Evolutionary conservation across 1,284 basidiomycete species (phyloP), one percentile per base, ranked within the genome.

Genomic region (Leccinum subrobustum): DNA sequence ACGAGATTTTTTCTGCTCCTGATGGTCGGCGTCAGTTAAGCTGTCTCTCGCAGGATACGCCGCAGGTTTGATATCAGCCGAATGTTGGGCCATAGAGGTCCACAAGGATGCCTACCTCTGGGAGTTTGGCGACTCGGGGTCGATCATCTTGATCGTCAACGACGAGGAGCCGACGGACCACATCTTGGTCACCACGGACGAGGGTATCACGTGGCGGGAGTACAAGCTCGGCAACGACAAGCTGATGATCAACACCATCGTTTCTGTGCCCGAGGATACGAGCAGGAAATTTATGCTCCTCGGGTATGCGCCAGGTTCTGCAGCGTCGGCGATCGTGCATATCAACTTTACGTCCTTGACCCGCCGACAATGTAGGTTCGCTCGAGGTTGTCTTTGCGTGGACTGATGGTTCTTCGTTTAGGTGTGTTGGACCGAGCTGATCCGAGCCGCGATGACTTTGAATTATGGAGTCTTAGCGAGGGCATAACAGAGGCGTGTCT

Each of bases 71-170:
- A 80, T 95, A n/a, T 83, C 85, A 11, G 81, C 85, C 52, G 70
- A 70, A 29, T 81, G 93, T 6, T 93, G 89, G 90, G 62, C 65
- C 44, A 47, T 29, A 29, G 96, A 99, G 77, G 91, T 99, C 3
- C 95, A 95, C 79, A 99, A 99, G 74, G 96, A 97, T 68, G 95
- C 97, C 0, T 92, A 98, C 73, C 83, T 97, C 57, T 99, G 95
- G 95, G 95, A 97, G 72, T 98, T 95, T 70, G 96, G 96, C 47
- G 96, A 99, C 77, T 96, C 94, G 1, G 96, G 11, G 18, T 47
- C 44, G 44, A 20, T 12, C 76, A 74, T 59, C 70, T 80, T 99
- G 63, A 89, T 99, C 76, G 95, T 88, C 58, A 97, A 98, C 74
- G 96, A 99, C 75, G 95, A 98, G 73, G 90, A 91, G 61, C 85